Evolutionary conservation across 2,329 filamentous ascomycete genomes (phyloP), one percentile per base, ranked within the genome.

Genomic region (Endothia cerciana): DNA sequence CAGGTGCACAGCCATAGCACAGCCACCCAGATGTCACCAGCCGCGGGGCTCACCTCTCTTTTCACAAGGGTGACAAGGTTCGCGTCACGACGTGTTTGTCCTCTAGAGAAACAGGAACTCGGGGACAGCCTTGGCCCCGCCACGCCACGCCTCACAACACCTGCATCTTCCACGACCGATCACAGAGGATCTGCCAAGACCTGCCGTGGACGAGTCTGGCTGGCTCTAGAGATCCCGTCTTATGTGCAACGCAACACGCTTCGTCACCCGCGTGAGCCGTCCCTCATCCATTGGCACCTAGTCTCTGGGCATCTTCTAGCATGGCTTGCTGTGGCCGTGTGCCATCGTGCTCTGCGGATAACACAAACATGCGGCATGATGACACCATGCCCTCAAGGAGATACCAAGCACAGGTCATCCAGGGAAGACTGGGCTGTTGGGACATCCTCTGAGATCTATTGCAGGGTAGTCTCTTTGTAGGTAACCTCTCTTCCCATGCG

Each of bases 201-300:
- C 3, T 28, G 56, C 25, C 22, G 2, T 25, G 11, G 22, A 43
- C 17, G 28, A 38, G 25, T 28, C 38, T 55, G 36, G 45, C 30
- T 40, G 40, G 19, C 40, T 30, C 6, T n/a, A 47, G 10, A 59
- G 22, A 17, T 22, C 28, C 49, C 38, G 22, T 45, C 55, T 40
- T 58, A 7, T 28, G 51, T 57, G 38, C 64, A 49, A 65, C 64
- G 64, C 64, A 61, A 62, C 64, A 41, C 4, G 59, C 64, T 59
- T 65, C 64, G 59, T 65, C 64, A 65, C 55, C 51, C 25, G 17
- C n/a, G 2, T 47, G n/a, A 25, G n/a, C 19, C 19, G 17, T n/a
- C 30, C 38, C 19, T 6, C 13, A 3, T 33, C 38, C 6, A 10
- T 40, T 60, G 57, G 57, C 28, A 17, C 40, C 40, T 60, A 17